Base-by-base conservation (phyloP, 352 stramenopile genomes). In the Blastocystis sp. region DNA sequence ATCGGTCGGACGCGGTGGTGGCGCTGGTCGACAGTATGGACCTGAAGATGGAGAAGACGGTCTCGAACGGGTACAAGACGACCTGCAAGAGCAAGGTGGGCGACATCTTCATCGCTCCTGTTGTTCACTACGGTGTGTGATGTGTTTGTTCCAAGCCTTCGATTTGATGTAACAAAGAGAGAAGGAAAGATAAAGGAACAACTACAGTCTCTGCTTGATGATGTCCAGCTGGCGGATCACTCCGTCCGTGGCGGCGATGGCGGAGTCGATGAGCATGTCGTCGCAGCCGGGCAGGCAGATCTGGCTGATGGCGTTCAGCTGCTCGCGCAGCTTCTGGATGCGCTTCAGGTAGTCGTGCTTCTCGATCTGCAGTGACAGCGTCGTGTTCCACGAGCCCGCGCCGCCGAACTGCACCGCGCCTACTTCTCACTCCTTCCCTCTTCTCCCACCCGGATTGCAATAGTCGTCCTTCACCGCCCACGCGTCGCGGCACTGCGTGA, bases 401-500 rank as follows among this genome's bases (percentile, higher is more conserved):
- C 67, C 67, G 21, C 67, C 67, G 28, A 34, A 34, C 28, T 34
- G 28, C 28, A 34, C 28, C 28, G 28, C 28, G 28, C 28, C 28
- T 34, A 34, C 0, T 34, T 34, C 28, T 34, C 28, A 34, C 28
- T 0, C 28, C 28, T 34, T 34, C 28, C 28, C 28, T 34, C 28
- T 34, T 34, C 28, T 34, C 5, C 1, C 2, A 21, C 82, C 82
- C 7, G 82, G 82, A n/a, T 89, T 89, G 40, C 82, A 87, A 43
- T 88, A 89, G 43, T 71, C 82, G 59, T 89, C 82, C 61, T 89
- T 69, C 61, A 76, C 52, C 21, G 71, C 80, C 82, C 82, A 89
- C 3, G 34, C 10, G 45, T 89, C 60, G 48, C 71, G 62, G 53
- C 56, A 38, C 3, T 17, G 48, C 28, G 53, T 43, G 53, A 89